Evolutionary conservation across 202 grass and related monocot species (phyloP).

Genomic region (Hordeum pubiflorum): DNA sequence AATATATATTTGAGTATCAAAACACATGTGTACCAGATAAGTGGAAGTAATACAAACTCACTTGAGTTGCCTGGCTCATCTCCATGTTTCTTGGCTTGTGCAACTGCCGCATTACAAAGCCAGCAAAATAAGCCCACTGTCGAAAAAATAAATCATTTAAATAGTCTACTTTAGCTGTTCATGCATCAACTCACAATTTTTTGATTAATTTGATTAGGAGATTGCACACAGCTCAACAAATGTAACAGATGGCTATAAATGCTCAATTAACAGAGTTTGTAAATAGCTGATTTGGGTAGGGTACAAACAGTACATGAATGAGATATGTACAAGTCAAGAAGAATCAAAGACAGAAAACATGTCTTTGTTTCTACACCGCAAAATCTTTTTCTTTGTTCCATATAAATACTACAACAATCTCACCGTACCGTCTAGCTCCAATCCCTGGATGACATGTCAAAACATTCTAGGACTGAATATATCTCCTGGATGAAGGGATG

Average conservation of each 20-base stretch:
- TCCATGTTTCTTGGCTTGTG: background rate
- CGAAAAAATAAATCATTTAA: background rate
- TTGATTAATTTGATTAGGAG: background rate
- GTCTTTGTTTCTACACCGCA: background rate
- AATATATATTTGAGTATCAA: background rate
- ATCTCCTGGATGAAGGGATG: slow-evolving; percentile 60
- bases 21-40: background rate
- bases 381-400: background rate
- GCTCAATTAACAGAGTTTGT: background rate
- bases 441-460: slow-evolving; percentile 45
- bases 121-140: background rate
- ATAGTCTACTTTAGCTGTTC: background rate
- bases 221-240: background rate
- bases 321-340: slow-evolving; percentile 13
- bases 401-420: slow-evolving; percentile 14
- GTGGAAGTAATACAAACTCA: background rate
- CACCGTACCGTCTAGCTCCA: slow-evolving; percentile 23
- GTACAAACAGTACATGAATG: background rate
- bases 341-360: background rate
- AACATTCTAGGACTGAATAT: slow-evolving; percentile 46
- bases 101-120: background rate
- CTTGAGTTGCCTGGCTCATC: background rate
- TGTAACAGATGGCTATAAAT: background rate
- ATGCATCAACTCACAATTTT: background rate
- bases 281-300: background rate